Percentiles rank a stretch among this genome's conserved stretches.
Conservation (phyloP, 202 grass and related monocot genomes). For the Brachypodium distachyon region DNA sequence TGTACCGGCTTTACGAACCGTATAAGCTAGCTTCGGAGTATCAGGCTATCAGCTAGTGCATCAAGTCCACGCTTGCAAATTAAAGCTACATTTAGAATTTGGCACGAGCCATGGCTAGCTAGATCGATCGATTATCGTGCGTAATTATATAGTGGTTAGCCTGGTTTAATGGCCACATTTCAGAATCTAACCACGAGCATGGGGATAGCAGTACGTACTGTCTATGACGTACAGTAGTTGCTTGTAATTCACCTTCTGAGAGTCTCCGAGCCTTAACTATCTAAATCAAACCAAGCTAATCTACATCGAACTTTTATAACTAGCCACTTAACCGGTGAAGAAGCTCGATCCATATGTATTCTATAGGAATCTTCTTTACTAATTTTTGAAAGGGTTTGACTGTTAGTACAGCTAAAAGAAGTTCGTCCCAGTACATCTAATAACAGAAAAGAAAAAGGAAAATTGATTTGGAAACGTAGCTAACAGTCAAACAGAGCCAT, state of each 20-base stretch:
- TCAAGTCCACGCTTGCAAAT: constrained; percentile 21
- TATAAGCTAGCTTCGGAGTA: background rate
- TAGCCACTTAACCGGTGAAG: background rate
- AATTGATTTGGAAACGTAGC: background rate
- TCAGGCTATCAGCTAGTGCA: no score
- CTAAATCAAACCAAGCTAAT: background rate
- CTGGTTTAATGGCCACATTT: background rate
- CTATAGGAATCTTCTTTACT: no score
- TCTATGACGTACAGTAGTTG: background rate
- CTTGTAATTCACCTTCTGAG: background rate
- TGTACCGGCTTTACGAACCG: background rate
- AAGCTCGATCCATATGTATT: no score
- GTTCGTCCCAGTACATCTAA: background rate
- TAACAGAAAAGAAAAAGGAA: background rate
- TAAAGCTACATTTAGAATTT: background rate
- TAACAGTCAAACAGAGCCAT: background rate
- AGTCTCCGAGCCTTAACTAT: background rate
- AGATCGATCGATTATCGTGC: background rate
- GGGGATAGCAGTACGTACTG: no score
- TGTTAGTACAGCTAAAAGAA: background rate
- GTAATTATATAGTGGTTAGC: background rate
- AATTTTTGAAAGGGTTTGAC: no score
- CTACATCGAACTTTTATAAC: background rate
- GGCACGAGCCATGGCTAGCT: background rate
- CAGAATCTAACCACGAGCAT: constrained; percentile 4